A percentile compares a stretch with the other conserved stretches of the same genome.
Conservation (phyloP, 768 basidiomycete species). For the Lentinula edodes region DNA sequence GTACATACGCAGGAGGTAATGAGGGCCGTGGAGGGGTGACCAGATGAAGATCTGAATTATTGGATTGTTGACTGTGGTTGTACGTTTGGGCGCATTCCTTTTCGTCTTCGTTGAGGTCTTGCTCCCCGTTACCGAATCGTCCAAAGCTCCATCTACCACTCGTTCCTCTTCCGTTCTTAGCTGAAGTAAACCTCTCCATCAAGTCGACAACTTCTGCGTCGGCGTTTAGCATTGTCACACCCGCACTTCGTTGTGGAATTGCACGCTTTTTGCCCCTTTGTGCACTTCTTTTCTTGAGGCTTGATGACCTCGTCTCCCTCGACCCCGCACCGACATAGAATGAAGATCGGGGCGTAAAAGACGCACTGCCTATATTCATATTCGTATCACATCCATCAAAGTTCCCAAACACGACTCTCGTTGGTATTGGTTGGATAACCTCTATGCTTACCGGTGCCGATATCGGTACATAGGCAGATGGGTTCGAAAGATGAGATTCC, state of each 20-base stretch:
- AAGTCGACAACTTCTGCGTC: slow-evolving; percentile 22
- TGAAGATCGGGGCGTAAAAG: neutral
- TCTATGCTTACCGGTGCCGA: neutral
- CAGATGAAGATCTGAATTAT: neutral
- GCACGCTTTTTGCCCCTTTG: neutral
- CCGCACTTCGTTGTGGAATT: neutral
- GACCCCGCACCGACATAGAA: neutral
- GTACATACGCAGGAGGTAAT: slow-evolving; percentile 5
- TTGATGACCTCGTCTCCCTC: neutral
- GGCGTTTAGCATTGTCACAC: neutral
- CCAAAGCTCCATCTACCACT: slow-evolving; percentile 48
- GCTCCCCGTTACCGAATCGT: slow-evolving; percentile 11
- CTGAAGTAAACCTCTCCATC: slow-evolving; percentile 15
- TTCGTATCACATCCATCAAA: neutral
- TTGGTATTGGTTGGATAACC: neutral
- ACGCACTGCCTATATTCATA: neutral
- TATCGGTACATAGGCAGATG: neutral
- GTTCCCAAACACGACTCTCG: slow-evolving; percentile 1
- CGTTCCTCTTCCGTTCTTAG: slow-evolving; percentile 1
- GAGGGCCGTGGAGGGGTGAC: slow-evolving; percentile 3
- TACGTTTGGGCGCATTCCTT: neutral
- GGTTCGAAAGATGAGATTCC: neutral
- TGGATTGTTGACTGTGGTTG: neutral
- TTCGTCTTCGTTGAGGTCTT: slow-evolving; percentile 2
- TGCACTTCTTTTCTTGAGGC: neutral